These are phyloP conservation scores for Phycomyces blakesleeanus DNA, from an alignment of 192 early-diverging fungal species.

Conservation along the genomic window DNA sequence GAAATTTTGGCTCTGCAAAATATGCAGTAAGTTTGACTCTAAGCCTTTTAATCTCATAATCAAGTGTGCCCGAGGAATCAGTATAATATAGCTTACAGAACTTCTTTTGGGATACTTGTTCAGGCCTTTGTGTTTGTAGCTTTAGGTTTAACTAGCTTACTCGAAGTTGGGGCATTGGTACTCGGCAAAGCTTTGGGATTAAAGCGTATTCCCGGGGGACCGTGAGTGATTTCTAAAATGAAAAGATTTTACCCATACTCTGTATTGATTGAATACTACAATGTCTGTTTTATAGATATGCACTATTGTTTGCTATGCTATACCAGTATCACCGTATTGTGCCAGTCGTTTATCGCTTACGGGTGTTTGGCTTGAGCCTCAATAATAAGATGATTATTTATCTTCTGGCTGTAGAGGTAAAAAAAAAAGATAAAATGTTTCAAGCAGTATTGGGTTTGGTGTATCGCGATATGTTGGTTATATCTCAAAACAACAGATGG, in stretches of 20 bases:
- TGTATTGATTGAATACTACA: background rate
- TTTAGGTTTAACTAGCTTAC: constrained; percentile 42
- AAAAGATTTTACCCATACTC: background rate
- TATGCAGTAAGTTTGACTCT: constrained; percentile 54
- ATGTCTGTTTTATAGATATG: constrained; percentile 31
- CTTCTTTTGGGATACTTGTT: background rate
- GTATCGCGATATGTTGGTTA: background rate
- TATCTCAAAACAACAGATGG: constrained; percentile 28
- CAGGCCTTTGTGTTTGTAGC: constrained; percentile 54
- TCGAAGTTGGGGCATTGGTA: constrained; percentile 50
- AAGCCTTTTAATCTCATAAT: too few species aligned
- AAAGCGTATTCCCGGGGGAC: constrained; percentile 49
- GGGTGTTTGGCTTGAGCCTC: constrained; percentile 47
- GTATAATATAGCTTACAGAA: background rate
- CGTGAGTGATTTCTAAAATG: constrained; percentile 32
- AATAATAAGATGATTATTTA: constrained; percentile 51
- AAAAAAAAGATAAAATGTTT: background rate
- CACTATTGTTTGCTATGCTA: constrained; percentile 50
- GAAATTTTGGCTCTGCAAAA: constrained; percentile 59
- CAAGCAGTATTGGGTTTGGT: background rate
- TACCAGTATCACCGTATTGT: constrained; percentile 57
- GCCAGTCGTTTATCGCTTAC: constrained; percentile 49
- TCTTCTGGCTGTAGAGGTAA: constrained; percentile 45
- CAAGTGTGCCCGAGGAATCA: too few species aligned
- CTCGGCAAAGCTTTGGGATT: constrained; percentile 42